Evolutionary conservation across 768 basidiomycete species (phyloP).

Genomic region (Rhizopogon rudus): DNA sequence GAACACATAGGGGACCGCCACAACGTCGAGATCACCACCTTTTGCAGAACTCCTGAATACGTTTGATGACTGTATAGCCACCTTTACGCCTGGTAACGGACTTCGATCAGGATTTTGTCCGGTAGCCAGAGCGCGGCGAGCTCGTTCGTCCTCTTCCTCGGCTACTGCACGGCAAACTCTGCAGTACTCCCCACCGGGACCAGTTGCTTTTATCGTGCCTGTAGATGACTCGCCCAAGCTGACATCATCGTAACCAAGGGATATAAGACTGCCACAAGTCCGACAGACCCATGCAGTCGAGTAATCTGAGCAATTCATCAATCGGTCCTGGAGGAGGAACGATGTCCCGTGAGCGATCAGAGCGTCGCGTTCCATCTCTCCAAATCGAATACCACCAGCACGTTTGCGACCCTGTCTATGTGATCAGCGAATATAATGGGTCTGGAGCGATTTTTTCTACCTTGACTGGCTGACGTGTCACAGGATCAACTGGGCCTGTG

Average conservation of each 20-base stretch:
- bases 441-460: conserved; percentile 33
- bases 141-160: conserved; percentile 58
- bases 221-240: conserved; percentile 59
- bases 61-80: conserved; percentile 65
- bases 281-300: conserved; percentile 99
- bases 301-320: conserved; percentile 99
- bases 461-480: conserved; percentile 97
- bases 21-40: conserved; percentile 87
- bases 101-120: conserved; percentile 41
- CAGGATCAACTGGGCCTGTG: conserved; percentile 92
- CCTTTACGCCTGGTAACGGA: conserved; percentile 48
- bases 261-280: conserved; percentile 92
- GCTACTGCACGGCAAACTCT: conserved; percentile 79
- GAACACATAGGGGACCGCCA: conserved; percentile 95
- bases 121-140: conserved; percentile 54
- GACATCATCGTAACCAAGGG: conserved; percentile 91
- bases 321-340: conserved; percentile 94
- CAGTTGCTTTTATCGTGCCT: conserved; percentile 50
- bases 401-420: conserved; percentile 84
- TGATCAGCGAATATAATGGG: background rate
- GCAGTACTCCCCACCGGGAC: conserved; percentile 91
- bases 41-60: conserved; percentile 53
- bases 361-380: conserved; percentile 99
- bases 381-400: conserved; percentile 97
- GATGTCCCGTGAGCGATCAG: conserved; percentile 98